Evolutionary conservation across 225 moss, liverwort and hornwort species (phyloP), one percentile per base, ranked within the genome.

Genomic region (Asterella californica): DNA sequence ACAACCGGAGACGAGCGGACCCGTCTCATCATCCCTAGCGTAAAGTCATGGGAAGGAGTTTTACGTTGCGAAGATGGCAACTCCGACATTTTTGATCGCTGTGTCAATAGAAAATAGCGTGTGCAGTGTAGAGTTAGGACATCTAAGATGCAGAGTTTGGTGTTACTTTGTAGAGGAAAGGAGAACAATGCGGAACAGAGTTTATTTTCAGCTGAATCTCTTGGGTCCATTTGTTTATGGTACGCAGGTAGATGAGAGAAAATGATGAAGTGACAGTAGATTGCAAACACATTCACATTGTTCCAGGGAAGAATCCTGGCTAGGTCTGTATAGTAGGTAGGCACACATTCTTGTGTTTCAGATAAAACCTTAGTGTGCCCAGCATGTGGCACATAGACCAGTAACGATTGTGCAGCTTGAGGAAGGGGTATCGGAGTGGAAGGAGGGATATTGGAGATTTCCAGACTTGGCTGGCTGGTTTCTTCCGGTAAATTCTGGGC

Each of bases 221-320:
- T 33, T 74, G 22, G 6, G 17, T 62, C 30, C 77, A 77, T 14
- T 7, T 42, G 19, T 64, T 47, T 63, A 0, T 18, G 57, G 57
- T 6, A 57, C 57, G 2, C 57, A 57, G 21, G 22, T 57, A 24
- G 18, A 32, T n/a, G 75, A 54, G 4, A 57, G 55, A 45, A 33
- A 22, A 19, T 22, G 63, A 52, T 18, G 64, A 63, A n/a, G 64
- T 63, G 64, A 77, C 63, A 77, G 42, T 77, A 77, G 73, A 21
- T 18, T 73, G 61, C 73, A 60, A 1, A 52, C 25, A 61, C 75
- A 42, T 42, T 42, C 42, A 55, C 36, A 76, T 76, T 76, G 38
- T 76, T 83, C 69, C 83, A 79, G 79, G 82, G 83, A 76, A 57
- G 68, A 79, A 79, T 45, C 83, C 83, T 79, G 83, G 67, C 69